These are phyloP conservation scores for Chaetomiaceae sp. DNA, from an alignment of 2,329 filamentous ascomycete species.

Conservation along the genomic window DNA sequence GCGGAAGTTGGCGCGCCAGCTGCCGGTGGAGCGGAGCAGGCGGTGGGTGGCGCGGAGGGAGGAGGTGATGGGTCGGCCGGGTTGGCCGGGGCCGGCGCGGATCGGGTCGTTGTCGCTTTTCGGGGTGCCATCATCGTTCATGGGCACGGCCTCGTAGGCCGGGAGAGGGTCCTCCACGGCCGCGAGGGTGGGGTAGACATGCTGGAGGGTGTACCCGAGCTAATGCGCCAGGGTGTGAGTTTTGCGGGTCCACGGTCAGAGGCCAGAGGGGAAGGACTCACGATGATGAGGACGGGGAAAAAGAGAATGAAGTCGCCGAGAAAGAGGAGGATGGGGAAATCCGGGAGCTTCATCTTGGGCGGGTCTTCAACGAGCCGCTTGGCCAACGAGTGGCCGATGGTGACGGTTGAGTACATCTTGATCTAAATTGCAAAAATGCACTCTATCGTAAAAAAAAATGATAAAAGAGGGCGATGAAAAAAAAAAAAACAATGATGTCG, in stretches of 20 bases:
- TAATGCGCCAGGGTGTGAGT: constrained; percentile 26
- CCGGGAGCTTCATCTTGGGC: constrained; percentile 32
- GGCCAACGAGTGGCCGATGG: constrained; percentile 13
- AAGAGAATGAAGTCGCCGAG: constrained; percentile 42
- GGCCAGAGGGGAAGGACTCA: constrained; percentile 29
- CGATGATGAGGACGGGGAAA: constrained; percentile 41
- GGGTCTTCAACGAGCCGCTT: constrained; percentile 16
- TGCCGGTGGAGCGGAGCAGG: constrained; percentile 58
- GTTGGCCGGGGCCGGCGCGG: constrained; percentile 34
- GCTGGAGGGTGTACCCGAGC: constrained; percentile 48
- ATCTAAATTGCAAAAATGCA: background rate
- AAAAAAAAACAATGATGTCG: too few species aligned
- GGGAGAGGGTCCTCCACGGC: constrained; percentile 57
- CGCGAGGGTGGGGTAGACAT: constrained; percentile 51
- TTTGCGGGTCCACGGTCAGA: background rate
- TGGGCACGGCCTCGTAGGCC: constrained; percentile 49
- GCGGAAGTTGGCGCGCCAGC: constrained; percentile 64
- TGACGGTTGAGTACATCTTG: constrained; percentile 8
- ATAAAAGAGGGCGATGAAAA: background rate
- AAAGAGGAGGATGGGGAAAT: constrained; percentile 34
- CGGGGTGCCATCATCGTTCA: constrained; percentile 34
- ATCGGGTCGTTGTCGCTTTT: constrained; percentile 34
- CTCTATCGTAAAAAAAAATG: background rate
- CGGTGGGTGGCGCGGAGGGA: constrained; percentile 49
- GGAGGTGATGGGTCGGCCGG: constrained; percentile 42